Base-by-base conservation (phyloP, 2,329 filamentous ascomycete species). In the Fragosphaeria purpurea region DNA sequence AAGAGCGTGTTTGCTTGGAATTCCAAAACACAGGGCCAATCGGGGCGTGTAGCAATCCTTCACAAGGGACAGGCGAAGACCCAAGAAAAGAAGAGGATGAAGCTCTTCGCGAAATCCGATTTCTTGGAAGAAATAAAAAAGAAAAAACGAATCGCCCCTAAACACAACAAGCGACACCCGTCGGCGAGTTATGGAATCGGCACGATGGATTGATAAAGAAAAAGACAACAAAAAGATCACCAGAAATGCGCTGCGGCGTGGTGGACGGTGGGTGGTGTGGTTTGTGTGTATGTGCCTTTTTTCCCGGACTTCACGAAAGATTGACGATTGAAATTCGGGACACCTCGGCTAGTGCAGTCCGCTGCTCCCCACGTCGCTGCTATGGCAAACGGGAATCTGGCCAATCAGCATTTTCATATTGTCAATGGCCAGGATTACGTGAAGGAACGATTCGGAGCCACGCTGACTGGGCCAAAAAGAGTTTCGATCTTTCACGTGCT, bases 291-390 rank as follows among this genome's bases (percentile, higher is more conserved):
- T 35, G 34, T 39, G 30, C n/a, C n/a, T 47, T 53, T 52, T 46
- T 51, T 50, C 47, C 37, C 22, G 22, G 22, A 22, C 22, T 22
- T 22, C 22, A 56, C 51, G 51, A 55, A 50, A 32, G 53, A 54
- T 22, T 22, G 22, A 22, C 22, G 22, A 55, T 47, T 33, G 48
- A 48, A 51, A 54, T 54, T 58, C 56, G 56, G 56, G 55, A 54
- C 55, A 56, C 55, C 56, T 58, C 56, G 56, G 56, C 47, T 58
- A 55, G 53, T 50, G 40, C 35, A 47, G 52, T 46, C 53, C 30
- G 48, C 48, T 30, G n/a, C 34, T 46, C 35, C 48, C 41, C 35
- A 46, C 48, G 47, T 42, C 47, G 50, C n/a, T 41, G 34, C 35
- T 9, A 34, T 33, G 7, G 12, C 32, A 11, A 12, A 6, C 35